Evolutionary conservation across 495 filamentous ascomycete species (phyloP).

Genomic region (Penicillium cosmopolitanum): DNA sequence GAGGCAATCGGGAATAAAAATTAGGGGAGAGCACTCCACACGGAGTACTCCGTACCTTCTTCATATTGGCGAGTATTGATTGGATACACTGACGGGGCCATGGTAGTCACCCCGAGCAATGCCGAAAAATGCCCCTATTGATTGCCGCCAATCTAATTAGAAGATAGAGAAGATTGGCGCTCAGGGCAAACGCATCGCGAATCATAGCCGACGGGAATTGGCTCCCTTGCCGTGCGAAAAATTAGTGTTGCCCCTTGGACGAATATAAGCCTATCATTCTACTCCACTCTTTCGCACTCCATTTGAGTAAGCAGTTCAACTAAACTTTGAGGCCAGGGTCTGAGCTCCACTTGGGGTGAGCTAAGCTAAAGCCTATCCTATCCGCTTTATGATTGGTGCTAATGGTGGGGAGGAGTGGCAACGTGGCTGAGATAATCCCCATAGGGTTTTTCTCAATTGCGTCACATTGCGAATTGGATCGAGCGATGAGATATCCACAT

Average conservation of each 20-base stretch:
- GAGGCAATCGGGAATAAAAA: slow-evolving; percentile 4
- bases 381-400: background rate
- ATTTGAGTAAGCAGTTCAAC: background rate
- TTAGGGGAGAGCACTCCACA: background rate
- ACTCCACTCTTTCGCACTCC: background rate
- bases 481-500: background rate
- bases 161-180: background rate
- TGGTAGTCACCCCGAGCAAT: background rate
- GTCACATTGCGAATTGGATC: background rate
- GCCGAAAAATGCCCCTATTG: background rate
- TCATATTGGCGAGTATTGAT: no score
- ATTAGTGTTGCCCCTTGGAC: background rate
- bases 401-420: background rate
- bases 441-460: background rate
- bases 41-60: no score
- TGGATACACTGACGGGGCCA: background rate
- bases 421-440: background rate
- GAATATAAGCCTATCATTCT: background rate
- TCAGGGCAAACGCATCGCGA: slow-evolving; percentile 1
- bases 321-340: slow-evolving; percentile 1
- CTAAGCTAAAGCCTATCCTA: background rate
- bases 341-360: background rate
- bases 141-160: background rate
- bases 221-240: background rate
- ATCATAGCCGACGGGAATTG: background rate